Evolutionary conservation across 352 stramenopile species (phyloP).

Genomic region (Pythium rhizo-oryzae): DNA sequence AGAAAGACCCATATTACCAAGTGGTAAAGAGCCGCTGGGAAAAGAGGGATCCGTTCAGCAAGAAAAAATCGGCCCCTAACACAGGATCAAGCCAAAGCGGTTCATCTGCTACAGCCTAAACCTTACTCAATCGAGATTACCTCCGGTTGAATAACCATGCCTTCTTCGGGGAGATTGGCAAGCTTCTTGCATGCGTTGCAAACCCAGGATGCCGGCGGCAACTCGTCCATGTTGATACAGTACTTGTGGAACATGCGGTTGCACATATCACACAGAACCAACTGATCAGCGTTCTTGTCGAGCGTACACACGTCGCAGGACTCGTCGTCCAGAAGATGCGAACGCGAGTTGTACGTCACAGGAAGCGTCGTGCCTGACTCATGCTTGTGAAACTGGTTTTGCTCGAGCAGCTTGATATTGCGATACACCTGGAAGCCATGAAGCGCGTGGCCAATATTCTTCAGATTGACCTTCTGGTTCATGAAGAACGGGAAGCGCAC

Average conservation of each 20-base stretch:
- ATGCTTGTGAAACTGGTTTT: conserved; percentile 72
- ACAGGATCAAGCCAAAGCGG: conserved; percentile 2
- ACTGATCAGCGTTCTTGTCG: conserved; percentile 63
- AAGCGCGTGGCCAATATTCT: conserved; percentile 83
- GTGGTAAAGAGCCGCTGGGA: conserved; percentile 80
- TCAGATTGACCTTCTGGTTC: conserved; percentile 77
- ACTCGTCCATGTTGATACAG: conserved; percentile 77
- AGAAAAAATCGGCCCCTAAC: conserved; percentile 31
- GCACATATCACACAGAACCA: conserved; percentile 83
- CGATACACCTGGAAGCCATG: conserved; percentile 83
- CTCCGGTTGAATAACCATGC: conserved; percentile 44
- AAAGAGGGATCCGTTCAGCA: conserved; percentile 40
- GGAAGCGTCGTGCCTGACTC: conserved; percentile 58
- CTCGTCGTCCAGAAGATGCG: conserved; percentile 77
- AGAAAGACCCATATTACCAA: conserved; percentile 86
- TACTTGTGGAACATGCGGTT: conserved; percentile 86
- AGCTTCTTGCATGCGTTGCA: conserved; percentile 74
- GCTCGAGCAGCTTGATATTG: conserved; percentile 82
- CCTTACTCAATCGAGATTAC: conserved; percentile 70
- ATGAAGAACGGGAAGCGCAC: conserved; percentile 84
- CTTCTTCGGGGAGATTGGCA: conserved; percentile 63
- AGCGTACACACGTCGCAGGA: conserved; percentile 62
- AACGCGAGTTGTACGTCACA: conserved; percentile 66
- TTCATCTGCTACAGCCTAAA: conserved; percentile 8
- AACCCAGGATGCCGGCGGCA: conserved; percentile 80